Conservation (phyloP, 2,329 filamentous ascomycete species). For the Alternaria conjuncta region DNA sequence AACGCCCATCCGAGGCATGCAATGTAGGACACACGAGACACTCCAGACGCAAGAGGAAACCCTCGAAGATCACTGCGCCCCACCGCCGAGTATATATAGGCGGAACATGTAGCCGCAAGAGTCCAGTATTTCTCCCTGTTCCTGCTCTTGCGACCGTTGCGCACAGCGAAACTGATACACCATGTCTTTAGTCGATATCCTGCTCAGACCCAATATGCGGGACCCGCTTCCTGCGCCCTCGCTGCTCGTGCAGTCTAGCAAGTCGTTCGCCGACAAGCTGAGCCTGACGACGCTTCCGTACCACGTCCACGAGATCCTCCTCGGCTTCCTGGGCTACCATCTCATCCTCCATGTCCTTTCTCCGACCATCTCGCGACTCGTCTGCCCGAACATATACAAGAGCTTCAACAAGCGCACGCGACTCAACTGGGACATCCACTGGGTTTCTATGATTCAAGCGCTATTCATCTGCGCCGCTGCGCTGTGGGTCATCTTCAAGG, state of each 20-base stretch:
- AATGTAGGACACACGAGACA: slow-evolving; percentile 10
- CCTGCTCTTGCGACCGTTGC: neutral
- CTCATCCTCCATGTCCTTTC: slow-evolving; percentile 71
- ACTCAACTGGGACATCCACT: slow-evolving; percentile 86
- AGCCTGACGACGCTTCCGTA: slow-evolving; percentile 71
- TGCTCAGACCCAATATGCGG: slow-evolving; percentile 61
- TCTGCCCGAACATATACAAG: slow-evolving; percentile 70
- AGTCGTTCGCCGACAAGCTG: slow-evolving; percentile 69
- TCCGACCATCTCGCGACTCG: slow-evolving; percentile 66
- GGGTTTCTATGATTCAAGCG: slow-evolving; percentile 80
- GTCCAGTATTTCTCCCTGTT: slow-evolving; percentile 6
- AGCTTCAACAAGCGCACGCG: slow-evolving; percentile 67
- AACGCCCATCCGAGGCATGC: slow-evolving; percentile 14
- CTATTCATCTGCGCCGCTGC: slow-evolving; percentile 73
- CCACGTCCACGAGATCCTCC: slow-evolving; percentile 77
- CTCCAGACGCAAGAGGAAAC: slow-evolving; percentile 6
- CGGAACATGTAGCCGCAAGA: slow-evolving; percentile 10
- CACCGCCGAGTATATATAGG: slow-evolving; percentile 5
- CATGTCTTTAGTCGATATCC: slow-evolving; percentile 27
- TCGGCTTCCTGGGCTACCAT: slow-evolving; percentile 72
- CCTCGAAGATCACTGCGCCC: slow-evolving; percentile 1
- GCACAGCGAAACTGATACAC: slow-evolving; percentile 16
- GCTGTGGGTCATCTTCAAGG: slow-evolving; percentile 71
- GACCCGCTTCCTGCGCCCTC: slow-evolving; percentile 72
- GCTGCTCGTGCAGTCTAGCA: slow-evolving; percentile 61